These are phyloP conservation scores for Ramaria sp. DNA, from an alignment of 768 basidiomycete species.

Conservation along the genomic window DNA sequence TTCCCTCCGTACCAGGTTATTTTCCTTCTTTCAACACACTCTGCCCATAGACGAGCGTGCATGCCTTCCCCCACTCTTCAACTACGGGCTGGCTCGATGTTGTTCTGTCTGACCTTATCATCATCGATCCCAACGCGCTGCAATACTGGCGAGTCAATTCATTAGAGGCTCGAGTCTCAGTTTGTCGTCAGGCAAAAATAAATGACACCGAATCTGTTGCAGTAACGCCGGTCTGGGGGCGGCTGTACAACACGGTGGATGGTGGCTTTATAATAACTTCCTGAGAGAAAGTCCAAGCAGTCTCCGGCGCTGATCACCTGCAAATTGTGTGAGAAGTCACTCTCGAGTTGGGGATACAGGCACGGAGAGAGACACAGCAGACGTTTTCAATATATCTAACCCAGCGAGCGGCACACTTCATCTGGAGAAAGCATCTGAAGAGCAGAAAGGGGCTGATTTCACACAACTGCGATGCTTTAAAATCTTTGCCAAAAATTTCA, in stretches of 20 bases:
- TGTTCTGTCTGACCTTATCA: conserved; percentile 15
- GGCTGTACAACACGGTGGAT: conserved; percentile 29
- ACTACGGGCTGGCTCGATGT: conserved; percentile 19
- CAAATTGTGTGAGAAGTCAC: background rate
- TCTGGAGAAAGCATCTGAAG: conserved; percentile 26
- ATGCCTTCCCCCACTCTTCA: conserved; percentile 22
- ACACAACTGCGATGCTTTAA: conserved; percentile 24
- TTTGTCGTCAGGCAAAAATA: conserved; percentile 26
- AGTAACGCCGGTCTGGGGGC: conserved; percentile 23
- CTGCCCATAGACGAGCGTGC: conserved; percentile 22
- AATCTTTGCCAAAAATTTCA: conserved; percentile 17
- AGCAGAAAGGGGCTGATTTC: conserved; percentile 27
- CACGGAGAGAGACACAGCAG: conserved; percentile 23
- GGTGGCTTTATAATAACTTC: conserved; percentile 25
- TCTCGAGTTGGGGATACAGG: no score
- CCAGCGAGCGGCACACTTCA: conserved; percentile 27
- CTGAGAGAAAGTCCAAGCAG: conserved; percentile 23
- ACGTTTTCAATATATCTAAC: conserved; percentile 25
- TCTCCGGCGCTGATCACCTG: conserved; percentile 32
- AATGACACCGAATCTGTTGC: conserved; percentile 23
- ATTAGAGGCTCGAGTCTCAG: conserved; percentile 19
- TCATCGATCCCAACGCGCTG: conserved; percentile 20
- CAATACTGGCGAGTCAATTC: conserved; percentile 23
- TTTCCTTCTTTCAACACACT: conserved; percentile 20
- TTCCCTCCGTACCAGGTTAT: conserved; percentile 21